A percentile compares a stretch with the other conserved stretches of the same genome.
phyloP scores from a whole-genome alignment of 2,329 filamentous ascomycete species.

The Phaeosphaeria sp. region DNA sequence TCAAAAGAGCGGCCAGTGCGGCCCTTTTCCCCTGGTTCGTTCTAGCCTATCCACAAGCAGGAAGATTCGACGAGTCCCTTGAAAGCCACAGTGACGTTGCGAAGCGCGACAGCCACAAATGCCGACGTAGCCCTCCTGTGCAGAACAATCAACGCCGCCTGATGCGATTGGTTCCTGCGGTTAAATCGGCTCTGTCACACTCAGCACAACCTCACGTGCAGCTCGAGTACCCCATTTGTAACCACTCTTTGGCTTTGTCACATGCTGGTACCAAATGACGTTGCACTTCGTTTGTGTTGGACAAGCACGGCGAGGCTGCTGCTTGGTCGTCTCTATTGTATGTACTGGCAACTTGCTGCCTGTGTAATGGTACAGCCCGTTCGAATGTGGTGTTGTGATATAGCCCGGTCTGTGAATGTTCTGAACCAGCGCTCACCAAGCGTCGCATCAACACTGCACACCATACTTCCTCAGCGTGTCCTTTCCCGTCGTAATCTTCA shows the following conservation, averaged over 20 bases:
- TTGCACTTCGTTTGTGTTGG: neutral
- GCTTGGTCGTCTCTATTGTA: neutral
- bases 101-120: neutral
- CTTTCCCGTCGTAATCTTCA: slow-evolving; percentile 74
- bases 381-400: neutral
- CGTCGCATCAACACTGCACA: slow-evolving; percentile 23
- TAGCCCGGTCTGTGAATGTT: neutral
- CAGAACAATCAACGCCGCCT: neutral
- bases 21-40: no score
- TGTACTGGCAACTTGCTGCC: neutral
- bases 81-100: neutral
- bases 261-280: slow-evolving; percentile 13
- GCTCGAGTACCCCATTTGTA: neutral
- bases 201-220: neutral
- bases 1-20: neutral
- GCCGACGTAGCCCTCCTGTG: neutral
- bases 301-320: no score
- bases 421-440: neutral
- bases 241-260: neutral
- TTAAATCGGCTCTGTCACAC: slow-evolving; percentile 3
- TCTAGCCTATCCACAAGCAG: neutral
- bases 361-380: neutral
- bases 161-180: neutral
- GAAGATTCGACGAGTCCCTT: neutral
- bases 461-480: slow-evolving; percentile 63